phyloP scores from a whole-genome alignment of 176 grass and related monocot genomes.

The Elymus sibiricus region DNA sequence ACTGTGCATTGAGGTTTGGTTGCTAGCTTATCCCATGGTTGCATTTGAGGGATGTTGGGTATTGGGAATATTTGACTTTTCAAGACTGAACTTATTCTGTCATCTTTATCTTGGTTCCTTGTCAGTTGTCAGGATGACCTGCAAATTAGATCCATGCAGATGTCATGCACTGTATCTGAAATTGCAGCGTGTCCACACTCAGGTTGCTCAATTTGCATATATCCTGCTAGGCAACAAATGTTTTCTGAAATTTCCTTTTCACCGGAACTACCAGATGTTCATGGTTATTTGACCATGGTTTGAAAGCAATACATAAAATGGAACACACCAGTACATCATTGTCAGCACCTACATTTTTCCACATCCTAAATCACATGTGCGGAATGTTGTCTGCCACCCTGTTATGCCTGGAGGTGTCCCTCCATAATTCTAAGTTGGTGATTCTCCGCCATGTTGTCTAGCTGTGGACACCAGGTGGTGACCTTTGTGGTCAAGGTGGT shows the following conservation, averaged over 20 bases:
- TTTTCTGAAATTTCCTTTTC: neutral
- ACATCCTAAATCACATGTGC: neutral
- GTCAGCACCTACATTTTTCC: neutral
- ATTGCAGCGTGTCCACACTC: neutral
- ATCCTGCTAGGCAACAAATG: neutral
- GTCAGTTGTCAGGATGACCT: neutral
- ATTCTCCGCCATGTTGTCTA: constrained; percentile 13
- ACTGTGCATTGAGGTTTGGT: neutral
- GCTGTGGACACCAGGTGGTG: constrained; percentile 13
- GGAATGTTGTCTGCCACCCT: constrained; percentile 14
- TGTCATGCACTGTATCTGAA: neutral
- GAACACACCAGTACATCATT: neutral
- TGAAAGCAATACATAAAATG: neutral
- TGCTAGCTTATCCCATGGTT: neutral
- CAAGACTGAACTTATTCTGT: neutral
- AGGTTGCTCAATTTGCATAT: neutral
- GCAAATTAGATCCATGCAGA: neutral
- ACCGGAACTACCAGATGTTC: neutral
- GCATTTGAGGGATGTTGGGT: neutral
- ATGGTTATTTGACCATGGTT: neutral
- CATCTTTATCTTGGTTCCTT: neutral
- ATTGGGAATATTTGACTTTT: neutral
- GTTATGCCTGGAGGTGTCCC: constrained; percentile 11
- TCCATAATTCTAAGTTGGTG: constrained; percentile 24
- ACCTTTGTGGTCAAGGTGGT: constrained; percentile 36